Conservation (phyloP, 2,329 filamentous ascomycete species). For the Exophiala phaeomuriformis region DNA sequence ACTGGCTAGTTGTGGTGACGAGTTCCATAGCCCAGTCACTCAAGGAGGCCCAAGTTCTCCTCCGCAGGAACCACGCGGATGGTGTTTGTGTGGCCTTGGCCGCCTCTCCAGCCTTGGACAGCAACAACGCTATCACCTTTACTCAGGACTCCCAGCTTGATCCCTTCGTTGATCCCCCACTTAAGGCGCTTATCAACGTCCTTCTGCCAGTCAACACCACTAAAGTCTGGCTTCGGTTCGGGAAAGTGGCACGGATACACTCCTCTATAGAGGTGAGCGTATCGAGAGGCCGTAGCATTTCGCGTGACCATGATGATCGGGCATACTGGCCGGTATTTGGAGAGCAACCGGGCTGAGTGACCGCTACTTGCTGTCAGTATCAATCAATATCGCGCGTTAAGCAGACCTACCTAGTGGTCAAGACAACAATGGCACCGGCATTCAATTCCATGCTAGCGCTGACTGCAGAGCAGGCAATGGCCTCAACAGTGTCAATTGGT, state of each 20-base stretch:
- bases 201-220: conserved; percentile 75
- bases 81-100: conserved; percentile 63
- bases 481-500: conserved; percentile 82
- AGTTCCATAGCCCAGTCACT: conserved; percentile 23
- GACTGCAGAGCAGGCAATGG: conserved; percentile 93
- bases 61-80: conserved; percentile 46
- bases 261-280: conserved; percentile 91
- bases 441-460: conserved; percentile 93
- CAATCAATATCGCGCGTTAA: not conserved
- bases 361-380: conserved; percentile 49
- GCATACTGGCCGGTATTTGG: conserved; percentile 98
- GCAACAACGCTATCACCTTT: conserved; percentile 65
- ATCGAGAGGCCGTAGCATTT: conserved; percentile 73
- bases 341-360: conserved; percentile 86
- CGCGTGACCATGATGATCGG: conserved; percentile 99
- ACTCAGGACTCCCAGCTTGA: conserved; percentile 72
- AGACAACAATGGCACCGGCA: conserved; percentile 88
- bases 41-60: conserved; percentile 30
- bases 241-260: conserved; percentile 97
- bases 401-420: conserved; percentile 68
- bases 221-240: conserved; percentile 90
- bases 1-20: conserved; percentile 14
- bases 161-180: conserved; percentile 85
- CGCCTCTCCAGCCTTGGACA: conserved; percentile 62
- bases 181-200: conserved; percentile 96